These are phyloP conservation scores for Phalaenopsis aphrodite DNA, from an alignment of 106 monocot genomes.

Conservation along the genomic window DNA sequence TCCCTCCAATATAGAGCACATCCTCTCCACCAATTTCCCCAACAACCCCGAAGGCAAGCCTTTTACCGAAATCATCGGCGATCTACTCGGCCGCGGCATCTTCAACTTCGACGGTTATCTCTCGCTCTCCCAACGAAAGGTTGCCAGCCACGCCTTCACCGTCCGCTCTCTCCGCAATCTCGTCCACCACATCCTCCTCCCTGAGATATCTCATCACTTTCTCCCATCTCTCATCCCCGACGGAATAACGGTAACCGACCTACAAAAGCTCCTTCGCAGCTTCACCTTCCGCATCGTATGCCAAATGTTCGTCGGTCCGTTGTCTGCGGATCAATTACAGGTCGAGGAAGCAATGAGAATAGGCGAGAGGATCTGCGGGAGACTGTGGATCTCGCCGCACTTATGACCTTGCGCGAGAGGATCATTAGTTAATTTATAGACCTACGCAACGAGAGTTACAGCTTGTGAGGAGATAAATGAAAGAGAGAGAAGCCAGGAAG, in stretches of 20 bases:
- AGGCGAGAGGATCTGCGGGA: too few relatives aligned
- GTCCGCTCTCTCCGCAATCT: constrained; percentile 7
- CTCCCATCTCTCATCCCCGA: too few relatives aligned
- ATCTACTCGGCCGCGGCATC: too few relatives aligned
- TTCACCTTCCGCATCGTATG: constrained; percentile 21
- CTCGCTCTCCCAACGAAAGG: constrained; percentile 25
- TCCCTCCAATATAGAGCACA: constrained; percentile 23
- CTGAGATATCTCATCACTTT: not conserved
- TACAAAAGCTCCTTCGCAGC: constrained; percentile 12
- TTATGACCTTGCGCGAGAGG: too few relatives aligned
- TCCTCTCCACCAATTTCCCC: constrained; percentile 25
- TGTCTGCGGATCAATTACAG: not conserved
- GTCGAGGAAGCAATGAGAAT: constrained; percentile 28
- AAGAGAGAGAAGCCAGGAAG: too few relatives aligned
- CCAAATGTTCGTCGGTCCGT: constrained; percentile 15
- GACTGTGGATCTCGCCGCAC: too few relatives aligned
- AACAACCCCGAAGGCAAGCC: constrained; percentile 33
- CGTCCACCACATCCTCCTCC: not conserved
- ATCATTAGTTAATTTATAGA: too few relatives aligned
- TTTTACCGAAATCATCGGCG: constrained; percentile 27
- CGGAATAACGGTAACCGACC: not conserved
- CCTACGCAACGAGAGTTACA: too few relatives aligned
- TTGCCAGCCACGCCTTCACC: constrained; percentile 23
- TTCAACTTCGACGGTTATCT: constrained; percentile 21
- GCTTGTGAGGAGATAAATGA: too few relatives aligned